Evolutionary conservation across 257 asterid species (phyloP).

Genomic region (Verbascum thapsus): DNA sequence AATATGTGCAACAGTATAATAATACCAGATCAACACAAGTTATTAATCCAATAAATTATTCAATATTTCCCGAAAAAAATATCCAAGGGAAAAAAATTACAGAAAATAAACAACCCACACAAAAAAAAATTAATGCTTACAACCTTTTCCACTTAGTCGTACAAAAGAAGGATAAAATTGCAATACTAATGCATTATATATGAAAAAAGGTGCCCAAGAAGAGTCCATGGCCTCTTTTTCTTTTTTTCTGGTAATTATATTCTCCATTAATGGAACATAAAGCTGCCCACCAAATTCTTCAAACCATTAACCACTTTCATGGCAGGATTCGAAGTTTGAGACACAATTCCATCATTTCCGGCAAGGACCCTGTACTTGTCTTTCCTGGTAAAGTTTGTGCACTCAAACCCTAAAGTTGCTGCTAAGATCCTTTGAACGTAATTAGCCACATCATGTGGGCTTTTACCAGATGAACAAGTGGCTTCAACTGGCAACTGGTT

Average conservation of each 20-base stretch:
- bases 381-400: slow-evolving; percentile 80
- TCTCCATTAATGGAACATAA: slow-evolving; percentile 19
- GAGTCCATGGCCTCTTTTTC: too few species aligned
- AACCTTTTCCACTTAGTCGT: neutral
- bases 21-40: neutral
- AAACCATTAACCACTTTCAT: slow-evolving; percentile 30
- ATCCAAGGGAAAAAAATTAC: neutral
- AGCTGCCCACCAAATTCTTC: slow-evolving; percentile 47
- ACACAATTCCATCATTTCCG: slow-evolving; percentile 76
- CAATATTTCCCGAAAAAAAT: slow-evolving; percentile 17
- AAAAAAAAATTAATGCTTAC: slow-evolving; percentile 15
- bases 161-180: neutral
- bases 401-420: slow-evolving; percentile 87
- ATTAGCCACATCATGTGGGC: slow-evolving; percentile 88
- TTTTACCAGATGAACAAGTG: slow-evolving; percentile 77
- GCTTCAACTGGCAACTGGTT: slow-evolving; percentile 85
- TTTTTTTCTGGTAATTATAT: neutral
- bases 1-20: neutral
- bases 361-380: slow-evolving; percentile 93
- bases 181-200: neutral
- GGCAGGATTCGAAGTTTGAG: slow-evolving; percentile 34
- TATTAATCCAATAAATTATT: slow-evolving; percentile 21
- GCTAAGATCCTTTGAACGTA: slow-evolving; percentile 85
- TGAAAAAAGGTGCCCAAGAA: too few species aligned
- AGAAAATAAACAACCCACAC: neutral